These are phyloP conservation scores for Echria macrotheca DNA, from an alignment of 495 filamentous ascomycete species.

Conservation along the genomic window DNA sequence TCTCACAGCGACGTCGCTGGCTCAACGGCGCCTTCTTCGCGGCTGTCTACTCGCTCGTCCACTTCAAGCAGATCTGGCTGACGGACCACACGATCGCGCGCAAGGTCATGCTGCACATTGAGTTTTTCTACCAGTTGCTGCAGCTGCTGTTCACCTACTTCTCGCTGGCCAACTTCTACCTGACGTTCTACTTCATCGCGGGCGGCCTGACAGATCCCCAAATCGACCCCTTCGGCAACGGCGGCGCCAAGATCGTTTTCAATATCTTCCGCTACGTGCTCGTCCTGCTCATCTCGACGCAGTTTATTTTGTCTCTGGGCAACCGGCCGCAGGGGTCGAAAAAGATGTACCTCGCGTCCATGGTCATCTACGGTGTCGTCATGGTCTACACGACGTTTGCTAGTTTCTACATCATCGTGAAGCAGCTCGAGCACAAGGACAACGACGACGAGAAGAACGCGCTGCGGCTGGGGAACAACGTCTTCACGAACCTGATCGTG, in stretches of 20 bases:
- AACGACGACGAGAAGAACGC: constrained; percentile 38
- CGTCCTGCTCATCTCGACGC: constrained; percentile 81
- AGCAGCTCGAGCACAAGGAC: constrained; percentile 55
- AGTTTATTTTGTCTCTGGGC: constrained; percentile 97
- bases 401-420: constrained; percentile 75
- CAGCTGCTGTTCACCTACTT: constrained; percentile 94
- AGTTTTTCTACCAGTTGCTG: constrained; percentile 93
- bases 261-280: constrained; percentile 76
- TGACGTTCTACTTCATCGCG: constrained; percentile 97
- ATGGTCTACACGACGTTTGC: constrained; percentile 96
- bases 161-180: constrained; percentile 96
- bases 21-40: constrained; percentile 99
- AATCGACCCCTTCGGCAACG: constrained; percentile 85
- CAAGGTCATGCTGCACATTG: constrained; percentile 89
- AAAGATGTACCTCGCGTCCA: constrained; percentile 79
- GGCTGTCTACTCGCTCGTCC: constrained; percentile 93
- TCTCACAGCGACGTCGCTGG: constrained; percentile 93
- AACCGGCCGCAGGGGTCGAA: constrained; percentile 96
- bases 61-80: constrained; percentile 86
- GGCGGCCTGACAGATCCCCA: constrained; percentile 79
- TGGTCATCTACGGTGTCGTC: constrained; percentile 84
- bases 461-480: constrained; percentile 61
- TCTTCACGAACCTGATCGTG: constrained; percentile 92
- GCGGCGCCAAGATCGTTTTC: constrained; percentile 81
- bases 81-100: constrained; percentile 88